Conservation (phyloP, 495 filamentous ascomycete species). For the Xylaria bambusicola region DNA sequence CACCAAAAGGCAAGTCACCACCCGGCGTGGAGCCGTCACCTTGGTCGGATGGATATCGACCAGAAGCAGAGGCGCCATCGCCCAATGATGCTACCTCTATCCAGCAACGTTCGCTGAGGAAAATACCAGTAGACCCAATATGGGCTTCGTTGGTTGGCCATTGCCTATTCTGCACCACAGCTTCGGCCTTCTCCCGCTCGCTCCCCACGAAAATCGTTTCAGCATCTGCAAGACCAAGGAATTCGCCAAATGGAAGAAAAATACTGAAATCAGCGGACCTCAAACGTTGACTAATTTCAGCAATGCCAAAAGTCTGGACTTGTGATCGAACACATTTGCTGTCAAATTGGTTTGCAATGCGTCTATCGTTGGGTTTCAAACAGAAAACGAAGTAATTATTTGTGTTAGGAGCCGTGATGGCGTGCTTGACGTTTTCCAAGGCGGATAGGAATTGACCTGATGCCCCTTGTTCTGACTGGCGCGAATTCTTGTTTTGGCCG, state of each 20-base stretch:
- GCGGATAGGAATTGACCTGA: constrained; percentile 89
- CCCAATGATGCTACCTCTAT: constrained; percentile 77
- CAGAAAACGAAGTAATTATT: constrained; percentile 98
- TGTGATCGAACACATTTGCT: constrained; percentile 96
- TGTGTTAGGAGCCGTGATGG: constrained; percentile 73
- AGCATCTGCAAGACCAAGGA: constrained; percentile 82
- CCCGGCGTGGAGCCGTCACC: constrained; percentile 40
- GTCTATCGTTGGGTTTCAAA: constrained; percentile 93
- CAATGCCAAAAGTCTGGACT: constrained; percentile 93
- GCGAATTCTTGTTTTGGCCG: constrained; percentile 38
- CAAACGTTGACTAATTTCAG: constrained; percentile 91
- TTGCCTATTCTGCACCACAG: constrained; percentile 81
- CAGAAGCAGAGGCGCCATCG: constrained; percentile 58
- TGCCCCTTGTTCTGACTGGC: constrained; percentile 70
- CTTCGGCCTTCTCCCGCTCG: constrained; percentile 88
- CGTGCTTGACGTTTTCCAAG: constrained; percentile 84
- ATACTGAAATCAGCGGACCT: constrained; percentile 92
- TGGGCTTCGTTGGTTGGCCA: constrained; percentile 93
- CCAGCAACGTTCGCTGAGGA: constrained; percentile 95
- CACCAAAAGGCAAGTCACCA: constrained; percentile 51
- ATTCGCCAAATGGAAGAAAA: constrained; percentile 94
- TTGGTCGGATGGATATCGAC: constrained; percentile 53
- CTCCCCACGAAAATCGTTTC: constrained; percentile 84
- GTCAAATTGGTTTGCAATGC: constrained; percentile 98
- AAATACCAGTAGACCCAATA: constrained; percentile 89